Percentiles rank a stretch among this genome's conserved stretches.
Conservation (phyloP, 1,139 yeast genomes). For the Blastobotrys arbuscula region DNA sequence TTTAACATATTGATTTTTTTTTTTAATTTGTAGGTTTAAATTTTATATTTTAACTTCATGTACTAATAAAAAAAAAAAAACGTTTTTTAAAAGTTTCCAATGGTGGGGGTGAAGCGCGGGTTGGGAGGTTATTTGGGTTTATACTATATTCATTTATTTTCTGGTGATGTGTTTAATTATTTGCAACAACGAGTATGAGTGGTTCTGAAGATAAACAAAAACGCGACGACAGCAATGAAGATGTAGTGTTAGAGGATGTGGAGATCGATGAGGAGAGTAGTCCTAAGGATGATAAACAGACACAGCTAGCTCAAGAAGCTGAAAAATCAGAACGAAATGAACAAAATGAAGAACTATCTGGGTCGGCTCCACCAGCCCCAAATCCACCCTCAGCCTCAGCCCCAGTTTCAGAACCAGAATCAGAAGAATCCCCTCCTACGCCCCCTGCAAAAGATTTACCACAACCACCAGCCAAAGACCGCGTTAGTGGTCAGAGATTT, state of each 20-base stretch:
- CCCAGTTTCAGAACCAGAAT: background rate
- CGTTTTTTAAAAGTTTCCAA: background rate
- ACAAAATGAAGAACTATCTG: background rate
- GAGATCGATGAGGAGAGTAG: background rate
- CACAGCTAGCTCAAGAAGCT: background rate
- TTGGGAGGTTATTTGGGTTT: too few species aligned
- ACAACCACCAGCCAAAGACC: conserved; percentile 15
- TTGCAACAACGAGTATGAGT: background rate
- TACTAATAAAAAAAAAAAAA: background rate
- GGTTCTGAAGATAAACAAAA: background rate
- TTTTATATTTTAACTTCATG: background rate
- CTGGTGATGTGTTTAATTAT: too few species aligned
- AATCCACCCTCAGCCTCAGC: too few species aligned
- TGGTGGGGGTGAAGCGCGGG: background rate
- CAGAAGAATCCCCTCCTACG: background rate
- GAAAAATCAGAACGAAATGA: background rate
- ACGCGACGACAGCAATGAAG: background rate
- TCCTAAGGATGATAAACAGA: background rate
- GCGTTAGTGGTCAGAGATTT: conserved; percentile 24
- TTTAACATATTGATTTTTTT: background rate
- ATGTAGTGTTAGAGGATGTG: background rate
- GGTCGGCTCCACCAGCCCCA: too few species aligned
- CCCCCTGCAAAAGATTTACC: background rate
- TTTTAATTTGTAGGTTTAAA: background rate
- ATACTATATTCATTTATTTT: too few species aligned